These are phyloP conservation scores for Clarireedia hainanense DNA, from an alignment of 2,329 filamentous ascomycete species.

Conservation along the genomic window DNA sequence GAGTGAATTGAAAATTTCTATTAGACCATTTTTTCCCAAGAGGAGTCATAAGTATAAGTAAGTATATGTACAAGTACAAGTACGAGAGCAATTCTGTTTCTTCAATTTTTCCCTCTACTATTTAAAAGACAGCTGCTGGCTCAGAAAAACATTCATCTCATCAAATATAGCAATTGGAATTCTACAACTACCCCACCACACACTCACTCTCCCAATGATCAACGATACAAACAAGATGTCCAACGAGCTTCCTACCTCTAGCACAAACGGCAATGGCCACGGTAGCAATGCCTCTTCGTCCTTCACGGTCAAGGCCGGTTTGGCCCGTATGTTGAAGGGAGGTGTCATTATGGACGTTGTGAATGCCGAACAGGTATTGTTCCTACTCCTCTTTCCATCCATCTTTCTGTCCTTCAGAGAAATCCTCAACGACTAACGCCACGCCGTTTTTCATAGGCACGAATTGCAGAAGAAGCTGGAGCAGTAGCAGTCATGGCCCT, in stretches of 20 bases:
- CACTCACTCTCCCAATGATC: slow-evolving; percentile 13
- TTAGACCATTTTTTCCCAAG: too few species aligned
- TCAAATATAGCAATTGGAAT: slow-evolving; percentile 21
- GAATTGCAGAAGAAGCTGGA: slow-evolving; percentile 94
- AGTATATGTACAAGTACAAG: too few species aligned
- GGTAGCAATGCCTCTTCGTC: slow-evolving; percentile 27
- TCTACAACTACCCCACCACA: not conserved
- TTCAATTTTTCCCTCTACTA: too few species aligned
- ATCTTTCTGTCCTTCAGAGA: not conserved
- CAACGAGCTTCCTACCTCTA: slow-evolving; percentile 37
- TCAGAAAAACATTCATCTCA: not conserved
- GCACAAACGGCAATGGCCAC: slow-evolving; percentile 20
- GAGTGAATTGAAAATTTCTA: too few species aligned
- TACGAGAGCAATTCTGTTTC: too few species aligned
- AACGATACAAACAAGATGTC: slow-evolving; percentile 25
- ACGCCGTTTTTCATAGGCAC: slow-evolving; percentile 48
- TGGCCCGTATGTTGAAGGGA: slow-evolving; percentile 97
- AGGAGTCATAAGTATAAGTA: too few species aligned
- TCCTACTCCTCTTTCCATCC: not conserved
- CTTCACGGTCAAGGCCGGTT: slow-evolving; percentile 88
- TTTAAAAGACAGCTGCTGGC: too few species aligned
- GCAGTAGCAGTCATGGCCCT: slow-evolving; percentile 97
- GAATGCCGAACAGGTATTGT: slow-evolving; percentile 66
- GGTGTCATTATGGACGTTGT: slow-evolving; percentile 99
- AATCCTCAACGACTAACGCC: slow-evolving; percentile 10